Evolutionary conservation across 345 rosid genomes (phyloP).

Genomic region (Populus davidiana): DNA sequence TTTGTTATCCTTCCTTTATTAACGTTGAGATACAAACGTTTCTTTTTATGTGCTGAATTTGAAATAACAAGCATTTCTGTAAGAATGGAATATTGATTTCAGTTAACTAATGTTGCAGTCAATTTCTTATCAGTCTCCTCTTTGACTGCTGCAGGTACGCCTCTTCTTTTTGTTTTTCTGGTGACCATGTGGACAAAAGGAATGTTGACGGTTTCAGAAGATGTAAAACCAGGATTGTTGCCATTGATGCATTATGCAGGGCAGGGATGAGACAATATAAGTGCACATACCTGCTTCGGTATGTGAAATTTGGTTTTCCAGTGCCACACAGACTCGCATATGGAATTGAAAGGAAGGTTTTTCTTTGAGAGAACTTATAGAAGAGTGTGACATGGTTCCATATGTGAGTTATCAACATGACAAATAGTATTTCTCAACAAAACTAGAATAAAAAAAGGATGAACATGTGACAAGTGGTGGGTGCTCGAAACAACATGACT

Average conservation of each 20-base stretch:
- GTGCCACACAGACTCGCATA: not conserved
- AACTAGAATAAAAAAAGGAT: too few relatives aligned
- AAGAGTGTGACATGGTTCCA: not conserved
- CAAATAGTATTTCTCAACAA: not conserved
- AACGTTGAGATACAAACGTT: not conserved
- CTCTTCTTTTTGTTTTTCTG: slow-evolving; percentile 81
- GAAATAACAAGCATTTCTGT: not conserved
- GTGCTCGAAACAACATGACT: not conserved
- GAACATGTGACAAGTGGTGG: not conserved
- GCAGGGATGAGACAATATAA: slow-evolving; percentile 62
- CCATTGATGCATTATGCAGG: slow-evolving; percentile 75
- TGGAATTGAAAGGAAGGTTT: not conserved
- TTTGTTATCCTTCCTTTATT: not conserved
- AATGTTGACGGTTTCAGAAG: slow-evolving; percentile 55
- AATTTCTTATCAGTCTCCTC: slow-evolving; percentile 17
- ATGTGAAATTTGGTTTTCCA: slow-evolving; percentile 18
- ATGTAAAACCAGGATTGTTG: slow-evolving; percentile 62
- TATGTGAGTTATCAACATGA: not conserved
- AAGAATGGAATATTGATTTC: not conserved
- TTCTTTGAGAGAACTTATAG: not conserved
- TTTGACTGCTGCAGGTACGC: slow-evolving; percentile 65
- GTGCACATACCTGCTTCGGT: slow-evolving; percentile 58
- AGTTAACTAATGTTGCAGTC: slow-evolving; percentile 13
- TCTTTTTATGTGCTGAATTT: not conserved
- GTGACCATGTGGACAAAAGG: slow-evolving; percentile 66